These are phyloP conservation scores for Fusarium sp. DNA, from an alignment of 2,329 filamentous ascomycete genomes.

Conservation along the genomic window DNA sequence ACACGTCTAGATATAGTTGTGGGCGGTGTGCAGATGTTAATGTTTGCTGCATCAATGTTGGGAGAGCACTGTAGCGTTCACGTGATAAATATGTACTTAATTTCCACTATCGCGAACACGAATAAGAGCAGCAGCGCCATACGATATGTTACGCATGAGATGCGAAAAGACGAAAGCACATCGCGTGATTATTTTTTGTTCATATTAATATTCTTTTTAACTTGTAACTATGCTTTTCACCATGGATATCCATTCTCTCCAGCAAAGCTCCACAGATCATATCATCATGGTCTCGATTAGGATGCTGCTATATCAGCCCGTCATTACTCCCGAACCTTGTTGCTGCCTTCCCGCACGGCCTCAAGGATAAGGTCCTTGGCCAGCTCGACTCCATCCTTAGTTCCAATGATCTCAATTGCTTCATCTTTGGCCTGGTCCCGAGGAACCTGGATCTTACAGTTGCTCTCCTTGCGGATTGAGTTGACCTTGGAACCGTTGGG, in stretches of 20 bases:
- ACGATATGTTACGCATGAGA: not conserved
- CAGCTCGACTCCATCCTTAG: constrained; percentile 82
- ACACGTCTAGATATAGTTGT: not conserved
- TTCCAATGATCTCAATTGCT: constrained; percentile 90
- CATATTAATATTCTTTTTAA: constrained; percentile 37
- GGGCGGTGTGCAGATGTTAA: constrained; percentile 27
- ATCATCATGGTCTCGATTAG: constrained; percentile 31
- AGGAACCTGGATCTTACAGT: constrained; percentile 94
- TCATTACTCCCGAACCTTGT: constrained; percentile 52
- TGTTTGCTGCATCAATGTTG: not conserved
- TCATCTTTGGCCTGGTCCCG: constrained; percentile 80
- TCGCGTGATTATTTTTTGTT: constrained; percentile 37
- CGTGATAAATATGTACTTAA: constrained; percentile 37
- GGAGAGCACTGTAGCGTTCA: constrained; percentile 7
- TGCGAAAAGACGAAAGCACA: constrained; percentile 1
- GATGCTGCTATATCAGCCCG: constrained; percentile 17
- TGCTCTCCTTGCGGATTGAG: constrained; percentile 89
- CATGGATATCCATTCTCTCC: constrained; percentile 25
- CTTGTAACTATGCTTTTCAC: constrained; percentile 13
- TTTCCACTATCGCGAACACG: constrained; percentile 38
- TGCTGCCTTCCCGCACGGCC: constrained; percentile 75
- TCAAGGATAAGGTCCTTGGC: constrained; percentile 91
- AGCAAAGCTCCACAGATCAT: constrained; percentile 25
- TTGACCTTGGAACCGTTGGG: constrained; percentile 93
- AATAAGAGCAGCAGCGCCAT: constrained; percentile 30